Evolutionary conservation across 805 yeast genomes (phyloP).

Genomic region (Jamesozyma piceae): DNA sequence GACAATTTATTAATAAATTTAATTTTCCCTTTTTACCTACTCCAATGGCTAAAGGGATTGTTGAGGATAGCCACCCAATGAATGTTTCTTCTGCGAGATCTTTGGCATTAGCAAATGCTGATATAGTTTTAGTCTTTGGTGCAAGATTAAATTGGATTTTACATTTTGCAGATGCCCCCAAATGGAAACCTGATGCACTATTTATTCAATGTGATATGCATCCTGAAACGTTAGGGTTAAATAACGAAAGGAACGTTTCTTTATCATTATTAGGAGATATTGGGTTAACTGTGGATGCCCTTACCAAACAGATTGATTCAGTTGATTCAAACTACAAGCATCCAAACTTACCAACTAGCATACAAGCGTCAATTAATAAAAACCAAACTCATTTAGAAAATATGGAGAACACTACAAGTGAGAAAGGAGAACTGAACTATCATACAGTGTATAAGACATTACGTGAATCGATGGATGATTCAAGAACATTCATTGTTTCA

Average conservation of each 20-base stretch:
- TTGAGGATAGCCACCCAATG: slow-evolving; percentile 38
- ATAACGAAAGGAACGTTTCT: slow-evolving; percentile 28
- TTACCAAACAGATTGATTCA: slow-evolving; percentile 23
- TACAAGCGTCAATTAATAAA: slow-evolving; percentile 10
- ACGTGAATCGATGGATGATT: slow-evolving; percentile 32
- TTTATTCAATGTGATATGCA: slow-evolving; percentile 50
- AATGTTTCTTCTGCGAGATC: slow-evolving; percentile 61
- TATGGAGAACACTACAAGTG: slow-evolving; percentile 1
- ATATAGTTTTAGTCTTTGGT: slow-evolving; percentile 51
- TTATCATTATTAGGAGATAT: slow-evolving; percentile 52
- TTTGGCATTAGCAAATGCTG: slow-evolving; percentile 46
- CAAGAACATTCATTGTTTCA: slow-evolving; percentile 38
- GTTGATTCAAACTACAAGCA: slow-evolving; percentile 5
- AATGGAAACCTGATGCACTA: slow-evolving; percentile 37
- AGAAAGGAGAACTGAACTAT: slow-evolving; percentile 34
- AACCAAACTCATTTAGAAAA: slow-evolving; percentile 23
- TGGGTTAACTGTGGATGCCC: slow-evolving; percentile 32
- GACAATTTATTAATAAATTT: slow-evolving; percentile 35
- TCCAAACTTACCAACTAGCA: slow-evolving; percentile 6
- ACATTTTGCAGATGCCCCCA: slow-evolving; percentile 54
- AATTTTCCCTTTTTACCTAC: slow-evolving; percentile 56
- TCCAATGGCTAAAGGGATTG: slow-evolving; percentile 72
- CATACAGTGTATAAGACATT: slow-evolving; percentile 45
- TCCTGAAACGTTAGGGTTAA: slow-evolving; percentile 45
- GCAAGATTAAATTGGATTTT: slow-evolving; percentile 68